Evolutionary conservation across 805 yeast genomes (phyloP), one percentile per base, ranked within the genome.

Genomic region (Candida pseudofarinosa): DNA sequence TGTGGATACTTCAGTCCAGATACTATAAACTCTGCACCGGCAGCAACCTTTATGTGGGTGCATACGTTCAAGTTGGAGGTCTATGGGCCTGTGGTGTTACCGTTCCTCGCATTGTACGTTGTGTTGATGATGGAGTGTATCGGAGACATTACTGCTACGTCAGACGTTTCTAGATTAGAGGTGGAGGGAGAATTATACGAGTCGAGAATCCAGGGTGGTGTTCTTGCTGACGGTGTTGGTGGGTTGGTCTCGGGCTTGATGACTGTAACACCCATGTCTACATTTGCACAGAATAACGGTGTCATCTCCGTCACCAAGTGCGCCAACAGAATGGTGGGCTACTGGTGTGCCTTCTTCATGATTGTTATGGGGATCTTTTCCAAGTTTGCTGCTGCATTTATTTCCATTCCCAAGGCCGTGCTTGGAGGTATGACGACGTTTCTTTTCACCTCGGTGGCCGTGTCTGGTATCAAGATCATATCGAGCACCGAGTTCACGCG

Each of bases 231-330:
- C 63, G 97, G 96, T 37, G 54, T 87, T 51, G 85, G 85, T 60
- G 90, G 96, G 47, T 54, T 84, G 17, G 49, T 88, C 3, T 83
- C 93, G 13, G 88, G 89, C 35, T 70, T 89, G 36, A 76, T 80
- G 76, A 88, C 96, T 16, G 69, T 85, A 42, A 85, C 96, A n/a
- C 96, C 97, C 44, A 73, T 88, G 80, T 82, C 95, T 10, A 84
- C 93, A 0, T 90, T 90, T 70, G 96, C 97, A 12, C 97, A 89
- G 67, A 90, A 90, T 67, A 90, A 90, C 61, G 97, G 97, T 73
- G 96, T 89, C 45, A 88, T 89, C 51, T 83, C 95, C 34, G 75
- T 90, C 61, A 90, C 97, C 38, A 88, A 87, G 62, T 88, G 96
- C 67, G 97, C 96, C 38, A 82, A 87, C 55, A 77, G 95, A 67